phyloP scores from a whole-genome alignment of 805 yeast species.

The Wickerhamomyces rabaulensis region DNA sequence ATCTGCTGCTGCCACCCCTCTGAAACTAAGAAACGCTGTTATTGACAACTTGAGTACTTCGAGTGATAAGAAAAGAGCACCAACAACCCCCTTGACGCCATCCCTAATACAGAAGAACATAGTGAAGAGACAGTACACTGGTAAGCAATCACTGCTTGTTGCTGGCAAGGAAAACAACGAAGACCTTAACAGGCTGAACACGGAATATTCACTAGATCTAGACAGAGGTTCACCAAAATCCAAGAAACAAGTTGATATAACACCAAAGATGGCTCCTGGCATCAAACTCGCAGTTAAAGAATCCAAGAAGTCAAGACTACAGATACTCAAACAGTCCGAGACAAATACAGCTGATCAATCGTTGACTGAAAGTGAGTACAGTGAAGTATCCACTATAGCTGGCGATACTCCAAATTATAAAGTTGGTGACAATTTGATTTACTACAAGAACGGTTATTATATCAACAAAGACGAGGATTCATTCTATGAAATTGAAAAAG shows the following conservation, averaged over 20 bases:
- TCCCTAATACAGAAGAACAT: slow-evolving; percentile 19
- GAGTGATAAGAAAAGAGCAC: slow-evolving; percentile 20
- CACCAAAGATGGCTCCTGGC: slow-evolving; percentile 22
- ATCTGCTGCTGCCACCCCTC: slow-evolving; percentile 16
- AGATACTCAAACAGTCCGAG: slow-evolving; percentile 11
- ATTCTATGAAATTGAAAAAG: slow-evolving; percentile 18
- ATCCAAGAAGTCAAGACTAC: slow-evolving; percentile 19
- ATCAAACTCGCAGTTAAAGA: slow-evolving; percentile 24
- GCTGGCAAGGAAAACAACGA: not conserved
- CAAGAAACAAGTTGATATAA: slow-evolving; percentile 6
- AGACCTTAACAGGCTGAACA: not conserved
- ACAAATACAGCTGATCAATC: slow-evolving; percentile 8
- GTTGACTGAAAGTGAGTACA: slow-evolving; percentile 20
- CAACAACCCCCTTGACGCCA: slow-evolving; percentile 25
- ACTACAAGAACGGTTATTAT: slow-evolving; percentile 25
- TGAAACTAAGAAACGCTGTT: slow-evolving; percentile 12
- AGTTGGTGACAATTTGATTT: slow-evolving; percentile 15
- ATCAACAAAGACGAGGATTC: slow-evolving; percentile 18
- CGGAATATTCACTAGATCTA: not conserved
- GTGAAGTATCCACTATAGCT: slow-evolving; percentile 21
- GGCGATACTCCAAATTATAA: slow-evolving; percentile 24
- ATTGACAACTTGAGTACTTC: slow-evolving; percentile 9
- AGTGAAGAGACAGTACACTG: slow-evolving; percentile 14
- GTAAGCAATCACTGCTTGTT: not conserved
- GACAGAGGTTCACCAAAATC: slow-evolving; percentile 18